Conservation (phyloP, 169 alveolate species). For the Plasmodium malariae region DNA sequence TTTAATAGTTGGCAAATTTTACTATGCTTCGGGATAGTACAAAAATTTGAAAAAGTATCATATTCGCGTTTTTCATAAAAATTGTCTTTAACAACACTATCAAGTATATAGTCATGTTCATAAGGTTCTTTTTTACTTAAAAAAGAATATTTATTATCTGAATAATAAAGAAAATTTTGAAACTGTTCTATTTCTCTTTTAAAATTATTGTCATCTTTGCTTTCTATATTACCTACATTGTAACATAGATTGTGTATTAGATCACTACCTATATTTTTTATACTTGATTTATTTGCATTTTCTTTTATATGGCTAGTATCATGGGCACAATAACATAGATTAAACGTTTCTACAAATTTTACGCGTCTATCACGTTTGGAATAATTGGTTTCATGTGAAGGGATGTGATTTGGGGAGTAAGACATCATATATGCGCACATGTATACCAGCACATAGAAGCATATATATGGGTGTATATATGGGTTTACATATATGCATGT, state of each 20-base stretch:
- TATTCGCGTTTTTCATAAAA: constrained; percentile 13
- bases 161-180: constrained; percentile 3
- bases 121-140: constrained; percentile 8
- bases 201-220: background rate
- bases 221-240: background rate
- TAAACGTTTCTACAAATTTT: background rate
- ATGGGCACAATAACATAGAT: background rate
- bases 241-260: background rate
- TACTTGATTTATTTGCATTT: constrained; percentile 1
- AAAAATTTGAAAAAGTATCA: constrained; percentile 5
- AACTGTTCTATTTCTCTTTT: constrained; percentile 34
- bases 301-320: background rate
- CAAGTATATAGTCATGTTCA: background rate
- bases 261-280: background rate
- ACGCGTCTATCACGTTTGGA: background rate
- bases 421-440: background rate
- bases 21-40: background rate
- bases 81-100: background rate
- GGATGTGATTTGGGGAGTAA: background rate
- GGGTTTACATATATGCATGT: background rate
- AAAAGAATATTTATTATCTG: constrained; percentile 10
- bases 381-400: background rate
- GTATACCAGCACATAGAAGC: background rate
- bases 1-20: background rate
- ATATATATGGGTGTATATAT: background rate